Percentiles rank a stretch among this genome's conserved stretches.
Conservation (phyloP, 768 basidiomycete genomes). For the Sporobolomyces pararoseus region DNA sequence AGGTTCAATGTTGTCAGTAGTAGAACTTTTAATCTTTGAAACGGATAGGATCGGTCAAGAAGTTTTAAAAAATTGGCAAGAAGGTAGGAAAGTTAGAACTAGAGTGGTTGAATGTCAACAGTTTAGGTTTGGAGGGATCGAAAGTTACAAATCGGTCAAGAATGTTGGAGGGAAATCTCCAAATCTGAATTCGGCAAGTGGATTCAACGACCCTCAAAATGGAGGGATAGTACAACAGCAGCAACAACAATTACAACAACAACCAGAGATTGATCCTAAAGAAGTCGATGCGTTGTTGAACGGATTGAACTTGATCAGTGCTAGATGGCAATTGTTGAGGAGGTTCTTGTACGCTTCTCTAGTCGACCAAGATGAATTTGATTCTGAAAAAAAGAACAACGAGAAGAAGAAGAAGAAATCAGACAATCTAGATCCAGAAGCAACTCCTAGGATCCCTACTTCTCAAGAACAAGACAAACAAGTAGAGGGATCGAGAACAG, state of each 20-base stretch:
- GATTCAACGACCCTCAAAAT: slow-evolving; percentile 5
- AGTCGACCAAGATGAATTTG: slow-evolving; percentile 23
- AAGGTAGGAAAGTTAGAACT: slow-evolving; percentile 59
- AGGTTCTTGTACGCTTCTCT: slow-evolving; percentile 77
- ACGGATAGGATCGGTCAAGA: slow-evolving; percentile 76
- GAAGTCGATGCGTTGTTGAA: slow-evolving; percentile 88
- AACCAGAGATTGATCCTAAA: slow-evolving; percentile 66
- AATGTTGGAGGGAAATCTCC: slow-evolving; percentile 7
- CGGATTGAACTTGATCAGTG: slow-evolving; percentile 82
- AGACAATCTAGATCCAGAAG: slow-evolving; percentile 58
- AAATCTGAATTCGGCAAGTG: slow-evolving; percentile 12
- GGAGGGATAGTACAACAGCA: neutral
- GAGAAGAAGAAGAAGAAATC: slow-evolving; percentile 38
- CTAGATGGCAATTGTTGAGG: slow-evolving; percentile 85
- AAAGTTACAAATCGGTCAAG: neutral
- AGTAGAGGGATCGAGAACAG: slow-evolving; percentile 50
- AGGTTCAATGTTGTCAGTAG: slow-evolving; percentile 81
- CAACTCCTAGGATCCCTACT: slow-evolving; percentile 75
- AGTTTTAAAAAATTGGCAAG: slow-evolving; percentile 80
- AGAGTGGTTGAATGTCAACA: neutral
- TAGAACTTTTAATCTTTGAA: slow-evolving; percentile 67
- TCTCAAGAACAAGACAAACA: too few relatives aligned
- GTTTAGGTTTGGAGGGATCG: slow-evolving; percentile 9
- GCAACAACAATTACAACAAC: slow-evolving; percentile 49
- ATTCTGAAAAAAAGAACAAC: neutral